phyloP scores from a whole-genome alignment of 495 filamentous ascomycete species.

The Tuber indicum region DNA sequence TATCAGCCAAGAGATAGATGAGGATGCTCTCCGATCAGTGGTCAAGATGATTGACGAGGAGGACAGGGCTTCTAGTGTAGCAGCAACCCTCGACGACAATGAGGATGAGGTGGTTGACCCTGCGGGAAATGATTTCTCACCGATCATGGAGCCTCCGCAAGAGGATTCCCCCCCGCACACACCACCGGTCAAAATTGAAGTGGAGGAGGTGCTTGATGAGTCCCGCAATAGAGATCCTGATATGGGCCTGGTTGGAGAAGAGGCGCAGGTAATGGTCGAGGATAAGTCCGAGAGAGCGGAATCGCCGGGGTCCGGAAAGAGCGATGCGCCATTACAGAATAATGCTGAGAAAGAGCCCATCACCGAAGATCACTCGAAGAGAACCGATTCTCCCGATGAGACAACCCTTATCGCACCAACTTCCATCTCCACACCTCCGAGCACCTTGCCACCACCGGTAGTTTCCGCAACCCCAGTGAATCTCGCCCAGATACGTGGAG shows the following conservation, averaged over 20 bases:
- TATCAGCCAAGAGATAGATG: conserved; percentile 14
- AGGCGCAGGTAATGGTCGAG: neutral
- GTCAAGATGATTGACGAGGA: conserved; percentile 19
- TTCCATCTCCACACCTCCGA: conserved; percentile 13
- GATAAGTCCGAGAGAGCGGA: neutral
- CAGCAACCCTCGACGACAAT: conserved; percentile 34
- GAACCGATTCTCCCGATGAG: conserved; percentile 13
- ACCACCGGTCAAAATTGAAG: neutral
- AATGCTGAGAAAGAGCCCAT: conserved; percentile 12
- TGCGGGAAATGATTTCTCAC: conserved; percentile 6
- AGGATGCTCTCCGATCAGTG: conserved; percentile 17
- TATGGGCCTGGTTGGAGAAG: neutral
- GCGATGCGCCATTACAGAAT: no score
- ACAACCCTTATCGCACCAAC: conserved; percentile 9
- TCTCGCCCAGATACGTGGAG: conserved; percentile 5
- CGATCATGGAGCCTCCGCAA: conserved; percentile 12
- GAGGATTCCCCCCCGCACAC: neutral
- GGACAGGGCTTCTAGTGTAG: conserved; percentile 34
- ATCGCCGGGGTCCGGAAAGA: neutral
- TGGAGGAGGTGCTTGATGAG: neutral
- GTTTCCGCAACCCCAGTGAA: neutral
- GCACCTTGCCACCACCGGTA: conserved; percentile 20
- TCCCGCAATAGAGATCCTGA: neutral
- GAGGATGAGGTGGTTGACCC: conserved; percentile 40
- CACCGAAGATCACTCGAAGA: conserved; percentile 31